Percentiles rank a stretch among this genome's conserved stretches.
phyloP scores from a whole-genome alignment of 176 grass and related monocot species.

The Lolium multiflorum region DNA sequence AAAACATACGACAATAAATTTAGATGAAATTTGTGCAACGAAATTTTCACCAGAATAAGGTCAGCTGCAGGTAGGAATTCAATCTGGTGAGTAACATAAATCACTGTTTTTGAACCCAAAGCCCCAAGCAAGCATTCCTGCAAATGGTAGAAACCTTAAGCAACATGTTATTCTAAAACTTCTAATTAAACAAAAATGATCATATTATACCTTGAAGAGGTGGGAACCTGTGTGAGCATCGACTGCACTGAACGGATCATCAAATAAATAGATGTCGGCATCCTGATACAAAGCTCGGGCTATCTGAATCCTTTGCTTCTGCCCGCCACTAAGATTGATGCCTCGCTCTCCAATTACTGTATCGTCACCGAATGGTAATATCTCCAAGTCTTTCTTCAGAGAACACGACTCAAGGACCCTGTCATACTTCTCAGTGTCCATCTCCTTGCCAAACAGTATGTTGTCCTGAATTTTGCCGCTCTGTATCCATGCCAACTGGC shows the following conservation, averaged over 20 bases:
- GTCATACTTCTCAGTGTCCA: slow-evolving; percentile 43
- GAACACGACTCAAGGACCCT: slow-evolving; percentile 45
- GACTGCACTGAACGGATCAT: slow-evolving; percentile 51
- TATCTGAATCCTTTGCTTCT: too few relatives aligned
- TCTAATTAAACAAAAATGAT: not conserved
- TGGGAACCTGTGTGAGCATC: slow-evolving; percentile 56
- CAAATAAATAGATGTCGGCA: slow-evolving; percentile 44
- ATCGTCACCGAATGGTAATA: slow-evolving; percentile 41
- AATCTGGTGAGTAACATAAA: too few relatives aligned
- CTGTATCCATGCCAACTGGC: too few relatives aligned
- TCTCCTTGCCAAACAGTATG: slow-evolving; percentile 48
- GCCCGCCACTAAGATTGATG: slow-evolving; percentile 40
- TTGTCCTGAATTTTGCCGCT: slow-evolving; percentile 43
- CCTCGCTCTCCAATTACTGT: slow-evolving; percentile 49
- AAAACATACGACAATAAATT: not conserved
- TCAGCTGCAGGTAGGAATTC: too few relatives aligned
- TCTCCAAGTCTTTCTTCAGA: slow-evolving; percentile 2
- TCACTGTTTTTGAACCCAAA: too few relatives aligned
- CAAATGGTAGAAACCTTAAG: slow-evolving; percentile 8
- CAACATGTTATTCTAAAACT: not conserved
- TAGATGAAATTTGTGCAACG: not conserved
- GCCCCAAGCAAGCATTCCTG: too few relatives aligned
- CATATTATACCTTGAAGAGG: slow-evolving; percentile 40
- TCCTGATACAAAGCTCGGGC: slow-evolving; percentile 48
- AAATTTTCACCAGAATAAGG: too few relatives aligned